These are phyloP conservation scores for Gymnopilus junonius DNA, from an alignment of 768 basidiomycete species.

Conservation along the genomic window DNA sequence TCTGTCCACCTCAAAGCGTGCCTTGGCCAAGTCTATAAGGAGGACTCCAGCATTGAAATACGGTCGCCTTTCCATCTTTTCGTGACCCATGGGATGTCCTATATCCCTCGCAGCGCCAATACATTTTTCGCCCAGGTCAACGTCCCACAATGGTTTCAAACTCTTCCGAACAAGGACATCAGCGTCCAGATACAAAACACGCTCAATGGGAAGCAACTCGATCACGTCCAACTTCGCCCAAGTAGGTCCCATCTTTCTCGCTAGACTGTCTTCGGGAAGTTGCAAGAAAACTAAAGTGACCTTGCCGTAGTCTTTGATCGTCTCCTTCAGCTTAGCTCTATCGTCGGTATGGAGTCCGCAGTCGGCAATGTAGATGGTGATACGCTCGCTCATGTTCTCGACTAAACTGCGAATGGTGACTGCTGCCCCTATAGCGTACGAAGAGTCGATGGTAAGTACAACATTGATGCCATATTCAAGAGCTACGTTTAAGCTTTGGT, in stretches of 20 bases:
- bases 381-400: slow-evolving; percentile 37
- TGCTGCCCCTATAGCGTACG: slow-evolving; percentile 52
- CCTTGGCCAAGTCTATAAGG: slow-evolving; percentile 49
- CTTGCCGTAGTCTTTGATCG: slow-evolving; percentile 29
- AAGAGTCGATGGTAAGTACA: slow-evolving; percentile 44
- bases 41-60: slow-evolving; percentile 66
- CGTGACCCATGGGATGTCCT: slow-evolving; percentile 53
- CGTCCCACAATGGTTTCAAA: slow-evolving; percentile 47
- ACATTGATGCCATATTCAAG: slow-evolving; percentile 54
- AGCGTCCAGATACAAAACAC: slow-evolving; percentile 56
- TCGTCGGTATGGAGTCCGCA: slow-evolving; percentile 44
- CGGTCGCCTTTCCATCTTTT: slow-evolving; percentile 27
- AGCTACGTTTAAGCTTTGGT: slow-evolving; percentile 14
- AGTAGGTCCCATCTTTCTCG: slow-evolving; percentile 29
- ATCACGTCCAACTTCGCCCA: slow-evolving; percentile 61
- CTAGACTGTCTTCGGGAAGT: slow-evolving; percentile 35
- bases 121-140: slow-evolving; percentile 42
- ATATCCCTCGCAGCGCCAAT: slow-evolving; percentile 53
- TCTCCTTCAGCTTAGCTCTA: slow-evolving; percentile 32
- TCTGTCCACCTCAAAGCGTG: slow-evolving; percentile 29
- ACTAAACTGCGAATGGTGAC: slow-evolving; percentile 50
- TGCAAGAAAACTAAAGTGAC: slow-evolving; percentile 48
- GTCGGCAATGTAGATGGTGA: slow-evolving; percentile 56
- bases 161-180: slow-evolving; percentile 51
- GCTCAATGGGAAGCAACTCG: slow-evolving; percentile 49